Base-by-base conservation (phyloP, 352 stramenopile genomes). In the Globisporangium iwayamae region DNA sequence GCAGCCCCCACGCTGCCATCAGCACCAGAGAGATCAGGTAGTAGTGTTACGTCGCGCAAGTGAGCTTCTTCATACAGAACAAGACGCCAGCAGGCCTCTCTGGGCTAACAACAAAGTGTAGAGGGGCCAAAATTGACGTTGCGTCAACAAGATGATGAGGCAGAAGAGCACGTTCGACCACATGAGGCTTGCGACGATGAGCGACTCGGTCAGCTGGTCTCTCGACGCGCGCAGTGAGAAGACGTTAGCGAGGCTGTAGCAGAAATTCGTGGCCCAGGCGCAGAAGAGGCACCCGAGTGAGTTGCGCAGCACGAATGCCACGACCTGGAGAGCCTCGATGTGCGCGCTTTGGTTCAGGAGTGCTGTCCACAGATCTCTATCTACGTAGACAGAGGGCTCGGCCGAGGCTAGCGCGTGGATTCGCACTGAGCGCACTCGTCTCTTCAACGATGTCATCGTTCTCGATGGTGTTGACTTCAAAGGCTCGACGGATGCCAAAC, bases 201-300 rank as follows among this genome's bases (percentile, higher is more conserved):
- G 68, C 48, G 68, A 66, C 8, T 30, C 25, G n/a, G 60, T 65
- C 6, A 70, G 69, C 45, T 81, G 68, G 11, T 72, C 47, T 32
- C 58, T 65, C 9, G 71, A 74, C 16, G 62, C 56, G 36, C 56
- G 62, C 22, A 66, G 36, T 3, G 66, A 53, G 43, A 79, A 79
- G 16, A 65, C 34, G 46, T 79, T 74, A 11, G 66, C 66, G 13
- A 69, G 25, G 46, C 66, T 70, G 63, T 69, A 74, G n/a, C 39
- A 63, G 20, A 65, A 72, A 34, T 72, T 79, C n/a, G 72, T 45
- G 4, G 65, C 39, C 30, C 30, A 62, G 0, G 66, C 69, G 22
- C 66, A 72, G 25, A 72, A 0, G n/a, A 71, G 53, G 14, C 66
- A 71, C 22, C 56, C 32, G 30, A 74, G 2, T 0, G 57, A 51